A percentile compares a stretch with the other conserved stretches of the same genome.
phyloP scores from a whole-genome alignment of 495 filamentous ascomycete species.

The Daldinia loculata region DNA sequence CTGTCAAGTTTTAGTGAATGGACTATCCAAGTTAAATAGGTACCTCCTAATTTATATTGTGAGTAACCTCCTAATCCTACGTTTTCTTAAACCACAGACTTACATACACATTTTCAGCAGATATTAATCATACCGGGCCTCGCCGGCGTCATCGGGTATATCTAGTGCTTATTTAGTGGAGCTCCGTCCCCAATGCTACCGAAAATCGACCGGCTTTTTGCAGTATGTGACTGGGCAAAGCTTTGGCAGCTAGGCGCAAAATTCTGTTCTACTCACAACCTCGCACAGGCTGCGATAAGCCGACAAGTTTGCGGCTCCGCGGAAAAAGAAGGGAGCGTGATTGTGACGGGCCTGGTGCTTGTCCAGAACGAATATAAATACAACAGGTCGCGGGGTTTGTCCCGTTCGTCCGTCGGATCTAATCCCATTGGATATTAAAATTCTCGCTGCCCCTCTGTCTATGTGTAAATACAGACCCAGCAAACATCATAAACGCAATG shows the following conservation, averaged over 20 bases:
- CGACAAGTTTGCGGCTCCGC: not conserved
- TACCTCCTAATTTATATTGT: not conserved
- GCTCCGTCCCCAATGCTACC: slow-evolving; percentile 1
- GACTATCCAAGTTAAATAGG: not conserved
- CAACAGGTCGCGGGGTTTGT: not conserved
- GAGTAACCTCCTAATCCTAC: not conserved
- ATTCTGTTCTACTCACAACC: not conserved
- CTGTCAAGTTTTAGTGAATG: not conserved
- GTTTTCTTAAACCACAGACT: not conserved
- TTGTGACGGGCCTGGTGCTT: not conserved
- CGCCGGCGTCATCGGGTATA: slow-evolving; percentile 10
- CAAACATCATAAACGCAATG: slow-evolving; percentile 5
- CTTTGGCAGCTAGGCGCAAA: not conserved
- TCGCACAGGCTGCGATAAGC: not conserved
- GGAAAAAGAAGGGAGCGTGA: not conserved
- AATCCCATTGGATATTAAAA: not conserved
- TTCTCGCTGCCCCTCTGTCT: slow-evolving; percentile 1
- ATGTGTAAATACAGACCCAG: not conserved
- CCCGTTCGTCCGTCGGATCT: not conserved
- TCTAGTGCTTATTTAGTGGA: slow-evolving; percentile 31
- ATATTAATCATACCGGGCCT: slow-evolving; percentile 15
- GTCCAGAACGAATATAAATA: slow-evolving; percentile 12
- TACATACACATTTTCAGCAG: not conserved
- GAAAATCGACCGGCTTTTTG: slow-evolving; percentile 26
- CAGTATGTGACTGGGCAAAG: slow-evolving; percentile 4